Evolutionary conservation across 306 rosid genomes (phyloP).

Genomic region (Prunus kanzakura): DNA sequence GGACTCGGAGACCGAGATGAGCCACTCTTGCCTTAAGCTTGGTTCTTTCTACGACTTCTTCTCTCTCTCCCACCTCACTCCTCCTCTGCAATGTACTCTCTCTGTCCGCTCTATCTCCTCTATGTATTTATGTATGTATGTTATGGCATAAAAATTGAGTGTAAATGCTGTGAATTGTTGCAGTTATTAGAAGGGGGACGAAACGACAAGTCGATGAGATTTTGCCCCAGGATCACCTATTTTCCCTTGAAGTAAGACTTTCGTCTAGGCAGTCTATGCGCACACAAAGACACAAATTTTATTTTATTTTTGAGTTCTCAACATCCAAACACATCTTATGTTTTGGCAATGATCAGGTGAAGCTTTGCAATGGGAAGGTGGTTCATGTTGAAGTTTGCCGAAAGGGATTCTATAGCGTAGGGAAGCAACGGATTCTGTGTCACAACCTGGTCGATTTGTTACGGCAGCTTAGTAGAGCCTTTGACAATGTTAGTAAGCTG

Average conservation of each 20-base stretch:
- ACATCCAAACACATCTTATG: not conserved
- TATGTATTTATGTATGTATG: not conserved
- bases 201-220: conserved; percentile 65
- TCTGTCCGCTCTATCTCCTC: conserved; percentile 2
- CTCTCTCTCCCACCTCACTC: conserved; percentile 82
- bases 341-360: conserved; percentile 50
- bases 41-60: conserved; percentile 92
- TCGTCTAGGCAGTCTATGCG: not conserved
- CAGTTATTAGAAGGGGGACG: conserved; percentile 69
- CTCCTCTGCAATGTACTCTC: conserved; percentile 78
- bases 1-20: conserved; percentile 63
- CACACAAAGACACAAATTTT: not conserved
- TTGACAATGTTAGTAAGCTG: conserved; percentile 59
- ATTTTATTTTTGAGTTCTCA: not conserved
- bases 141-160: not conserved
- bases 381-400: conserved; percentile 86
- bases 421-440: conserved; percentile 75
- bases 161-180: conserved; percentile 16
- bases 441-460: conserved; percentile 87
- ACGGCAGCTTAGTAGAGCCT: conserved; percentile 92
- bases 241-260: conserved; percentile 69
- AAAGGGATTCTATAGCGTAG: conserved; percentile 78
- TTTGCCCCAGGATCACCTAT: conserved; percentile 59
- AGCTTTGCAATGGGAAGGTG: conserved; percentile 88
- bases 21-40: conserved; percentile 74